Percentiles rank a stretch among this genome's conserved stretches.
phyloP scores from a whole-genome alignment of 2,329 filamentous ascomycete species.

The Pestalotiopsis sp. region DNA sequence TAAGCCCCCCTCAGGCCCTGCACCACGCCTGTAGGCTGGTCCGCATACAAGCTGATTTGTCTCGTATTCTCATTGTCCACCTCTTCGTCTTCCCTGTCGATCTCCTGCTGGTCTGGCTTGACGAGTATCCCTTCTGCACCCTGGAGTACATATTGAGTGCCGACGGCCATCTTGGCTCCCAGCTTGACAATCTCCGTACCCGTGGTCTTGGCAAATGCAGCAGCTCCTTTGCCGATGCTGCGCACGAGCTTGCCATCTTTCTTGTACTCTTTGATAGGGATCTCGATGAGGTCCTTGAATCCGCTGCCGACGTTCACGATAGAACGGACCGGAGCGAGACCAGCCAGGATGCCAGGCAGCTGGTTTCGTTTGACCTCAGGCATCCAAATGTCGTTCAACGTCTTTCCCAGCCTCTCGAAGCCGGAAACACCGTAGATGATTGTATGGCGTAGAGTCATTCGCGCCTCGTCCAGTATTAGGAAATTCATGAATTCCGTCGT shows the following conservation, averaged over 20 bases:
- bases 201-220: constrained; percentile 89
- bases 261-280: constrained; percentile 89
- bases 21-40: constrained; percentile 87
- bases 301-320: constrained; percentile 90
- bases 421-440: constrained; percentile 92
- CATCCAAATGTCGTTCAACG: constrained; percentile 95
- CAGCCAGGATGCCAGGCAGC: constrained; percentile 84
- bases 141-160: constrained; percentile 90
- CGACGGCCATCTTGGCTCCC: constrained; percentile 91
- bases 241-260: constrained; percentile 93
- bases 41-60: constrained; percentile 87
- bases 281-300: constrained; percentile 81
- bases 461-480: constrained; percentile 84
- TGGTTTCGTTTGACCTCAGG: constrained; percentile 90
- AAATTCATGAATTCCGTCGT: constrained; percentile 99
- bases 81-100: constrained; percentile 60
- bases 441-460: constrained; percentile 82
- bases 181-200: constrained; percentile 93
- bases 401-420: constrained; percentile 87
- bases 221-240: constrained; percentile 87
- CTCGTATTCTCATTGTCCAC: constrained; percentile 71
- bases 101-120: constrained; percentile 41
- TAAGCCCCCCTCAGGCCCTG: constrained; percentile 86
- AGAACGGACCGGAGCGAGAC: constrained; percentile 85
- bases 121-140: constrained; percentile 81